These are phyloP conservation scores for Fusarium armeniacum DNA, from an alignment of 2,329 filamentous ascomycete species.

Conservation along the genomic window DNA sequence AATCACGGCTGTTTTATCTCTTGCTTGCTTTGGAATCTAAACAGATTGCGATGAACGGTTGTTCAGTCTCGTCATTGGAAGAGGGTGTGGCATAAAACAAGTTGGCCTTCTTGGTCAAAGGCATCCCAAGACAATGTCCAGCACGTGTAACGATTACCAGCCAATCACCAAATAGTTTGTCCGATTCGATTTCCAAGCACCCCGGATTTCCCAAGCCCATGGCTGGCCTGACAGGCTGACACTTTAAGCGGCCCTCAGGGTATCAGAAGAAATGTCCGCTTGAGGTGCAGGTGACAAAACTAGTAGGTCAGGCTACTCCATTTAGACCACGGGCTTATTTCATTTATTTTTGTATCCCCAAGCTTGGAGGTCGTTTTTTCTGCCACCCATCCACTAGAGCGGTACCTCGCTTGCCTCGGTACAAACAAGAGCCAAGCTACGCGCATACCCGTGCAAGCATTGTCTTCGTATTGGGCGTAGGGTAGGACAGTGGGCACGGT, in stretches of 20 bases:
- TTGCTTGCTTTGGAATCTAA: not conserved
- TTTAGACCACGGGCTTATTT: too few species aligned
- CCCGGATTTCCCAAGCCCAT: constrained; percentile 28
- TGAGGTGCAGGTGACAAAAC: too few species aligned
- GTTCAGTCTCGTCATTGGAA: not conserved
- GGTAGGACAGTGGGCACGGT: constrained; percentile 9
- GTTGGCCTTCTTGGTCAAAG: constrained; percentile 15
- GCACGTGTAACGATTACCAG: constrained; percentile 10
- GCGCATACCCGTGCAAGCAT: constrained; percentile 21
- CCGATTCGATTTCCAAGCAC: constrained; percentile 30
- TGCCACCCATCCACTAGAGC: not conserved
- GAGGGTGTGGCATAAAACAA: constrained; percentile 2
- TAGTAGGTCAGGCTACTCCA: too few species aligned
- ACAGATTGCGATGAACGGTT: not conserved
- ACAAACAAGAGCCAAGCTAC: constrained; percentile 1
- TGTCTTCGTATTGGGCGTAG: constrained; percentile 6
- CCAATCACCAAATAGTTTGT: constrained; percentile 25
- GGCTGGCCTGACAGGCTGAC: constrained; percentile 8
- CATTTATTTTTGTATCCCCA: too few species aligned
- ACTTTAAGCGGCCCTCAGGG: not conserved
- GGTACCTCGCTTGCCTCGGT: constrained; percentile 22
- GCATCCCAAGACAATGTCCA: constrained; percentile 27
- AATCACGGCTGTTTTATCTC: not conserved
- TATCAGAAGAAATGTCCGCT: too few species aligned
- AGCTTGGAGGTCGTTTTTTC: too few species aligned